phyloP scores from a whole-genome alignment of 768 basidiomycete species.

The Infundibulicybe gibba region DNA sequence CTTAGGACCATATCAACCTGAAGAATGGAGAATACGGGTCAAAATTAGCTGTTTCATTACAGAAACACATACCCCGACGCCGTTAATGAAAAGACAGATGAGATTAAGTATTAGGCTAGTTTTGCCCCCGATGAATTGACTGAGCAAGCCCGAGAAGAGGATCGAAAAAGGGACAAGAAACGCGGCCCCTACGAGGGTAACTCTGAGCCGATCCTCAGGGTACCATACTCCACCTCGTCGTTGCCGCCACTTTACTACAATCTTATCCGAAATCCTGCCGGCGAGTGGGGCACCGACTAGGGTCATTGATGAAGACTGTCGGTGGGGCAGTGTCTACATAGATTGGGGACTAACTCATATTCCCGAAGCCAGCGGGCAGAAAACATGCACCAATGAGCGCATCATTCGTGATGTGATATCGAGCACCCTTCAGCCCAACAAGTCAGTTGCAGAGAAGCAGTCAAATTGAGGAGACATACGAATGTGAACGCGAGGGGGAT shows the following conservation, averaged over 20 bases:
- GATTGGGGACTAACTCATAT: no score
- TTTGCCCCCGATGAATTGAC: slow-evolving; percentile 39
- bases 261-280: slow-evolving; percentile 54
- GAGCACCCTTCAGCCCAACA: no score
- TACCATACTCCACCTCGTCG: no score
- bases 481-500: no score
- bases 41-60: not conserved
- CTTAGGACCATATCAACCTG: no score
- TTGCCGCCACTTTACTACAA: slow-evolving; percentile 48
- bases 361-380: no score
- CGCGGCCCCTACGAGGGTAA: slow-evolving; percentile 39
- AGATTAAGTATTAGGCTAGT: slow-evolving; percentile 50
- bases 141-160: no score
- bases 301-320: not conserved
- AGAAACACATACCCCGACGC: slow-evolving; percentile 50
- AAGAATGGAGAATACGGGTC: no score
- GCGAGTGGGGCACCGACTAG: slow-evolving; percentile 59
- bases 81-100: slow-evolving; percentile 57
- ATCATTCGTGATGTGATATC: no score
- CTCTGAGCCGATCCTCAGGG: slow-evolving; percentile 67
- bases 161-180: slow-evolving; percentile 51
- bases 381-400: no score
- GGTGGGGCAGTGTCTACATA: not conserved
- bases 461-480: slow-evolving; percentile 4
- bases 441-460: slow-evolving; percentile 14